phyloP scores from a whole-genome alignment of 805 yeast genomes.

The Ogataea angusta region DNA sequence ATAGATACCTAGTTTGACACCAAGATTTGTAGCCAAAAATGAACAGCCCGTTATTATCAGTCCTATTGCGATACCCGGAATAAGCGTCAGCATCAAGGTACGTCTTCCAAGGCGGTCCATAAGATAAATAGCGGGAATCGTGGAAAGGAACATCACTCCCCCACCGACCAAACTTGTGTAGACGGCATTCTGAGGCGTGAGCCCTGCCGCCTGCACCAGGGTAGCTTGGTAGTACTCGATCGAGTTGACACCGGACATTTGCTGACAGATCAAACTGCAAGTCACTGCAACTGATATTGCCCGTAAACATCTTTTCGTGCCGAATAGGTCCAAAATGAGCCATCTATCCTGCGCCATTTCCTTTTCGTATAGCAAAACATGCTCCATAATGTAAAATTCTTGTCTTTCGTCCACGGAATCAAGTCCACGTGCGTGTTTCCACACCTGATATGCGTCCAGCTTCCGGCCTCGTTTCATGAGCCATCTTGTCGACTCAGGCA shows the following conservation, averaged over 20 bases:
- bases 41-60: conserved; percentile 57
- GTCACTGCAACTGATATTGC: conserved; percentile 43
- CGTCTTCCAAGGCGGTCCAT: conserved; percentile 69
- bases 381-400: conserved; percentile 42
- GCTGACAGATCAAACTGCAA: conserved; percentile 54
- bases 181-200: conserved; percentile 47
- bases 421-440: conserved; percentile 51
- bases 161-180: conserved; percentile 68
- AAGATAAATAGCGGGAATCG: conserved; percentile 57
- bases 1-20: conserved; percentile 50
- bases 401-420: conserved; percentile 36
- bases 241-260: conserved; percentile 64
- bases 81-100: conserved; percentile 40
- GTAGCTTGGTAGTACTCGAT: conserved; percentile 60
- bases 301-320: conserved; percentile 56
- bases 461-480: conserved; percentile 45
- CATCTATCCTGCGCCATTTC: conserved; percentile 34
- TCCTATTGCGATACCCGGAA: conserved; percentile 51
- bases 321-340: conserved; percentile 40
- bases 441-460: conserved; percentile 41
- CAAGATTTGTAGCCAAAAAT: conserved; percentile 39
- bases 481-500: conserved; percentile 61
- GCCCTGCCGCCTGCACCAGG: conserved; percentile 51
- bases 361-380: conserved; percentile 27
- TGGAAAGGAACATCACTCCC: conserved; percentile 53